phyloP scores from a whole-genome alignment of 352 stramenopile genomes.

The Phytophthora sp. region DNA sequence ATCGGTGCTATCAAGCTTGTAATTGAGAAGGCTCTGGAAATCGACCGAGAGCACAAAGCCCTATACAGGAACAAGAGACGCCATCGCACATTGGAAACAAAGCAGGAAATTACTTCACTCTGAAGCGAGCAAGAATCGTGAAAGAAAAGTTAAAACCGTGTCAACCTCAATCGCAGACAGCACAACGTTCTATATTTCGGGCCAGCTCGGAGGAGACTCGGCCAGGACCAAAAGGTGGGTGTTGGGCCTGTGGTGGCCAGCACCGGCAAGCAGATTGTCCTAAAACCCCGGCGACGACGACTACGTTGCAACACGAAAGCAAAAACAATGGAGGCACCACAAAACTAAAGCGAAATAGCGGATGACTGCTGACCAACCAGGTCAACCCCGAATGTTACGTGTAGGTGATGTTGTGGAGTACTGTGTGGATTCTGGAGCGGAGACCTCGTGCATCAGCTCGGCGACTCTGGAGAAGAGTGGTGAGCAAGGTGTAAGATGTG shows the following conservation, averaged over 20 bases:
- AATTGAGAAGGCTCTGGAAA: slow-evolving; percentile 17
- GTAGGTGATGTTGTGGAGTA: slow-evolving; percentile 14
- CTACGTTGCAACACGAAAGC: background rate
- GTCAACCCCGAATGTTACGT: slow-evolving; percentile 4
- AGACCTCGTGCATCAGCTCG: slow-evolving; percentile 20
- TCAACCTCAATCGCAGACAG: background rate
- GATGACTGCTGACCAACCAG: slow-evolving; percentile 4
- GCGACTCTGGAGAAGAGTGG: slow-evolving; percentile 14
- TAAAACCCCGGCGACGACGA: background rate
- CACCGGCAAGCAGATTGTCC: slow-evolving; percentile 14
- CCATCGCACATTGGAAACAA: too few relatives aligned
- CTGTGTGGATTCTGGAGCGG: slow-evolving; percentile 18
- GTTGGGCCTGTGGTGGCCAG: slow-evolving; percentile 25
- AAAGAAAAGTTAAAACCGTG: too few relatives aligned
- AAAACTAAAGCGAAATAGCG: slow-evolving; percentile 21
- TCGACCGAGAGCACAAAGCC: slow-evolving; percentile 6
- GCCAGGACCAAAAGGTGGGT: slow-evolving; percentile 13
- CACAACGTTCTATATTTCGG: slow-evolving; percentile 14
- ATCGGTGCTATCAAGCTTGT: slow-evolving; percentile 9
- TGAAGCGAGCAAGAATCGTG: slow-evolving; percentile 11
- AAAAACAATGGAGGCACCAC: slow-evolving; percentile 8
- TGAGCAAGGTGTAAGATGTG: slow-evolving; percentile 4
- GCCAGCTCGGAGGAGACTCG: background rate
- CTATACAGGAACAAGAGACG: slow-evolving; percentile 5
- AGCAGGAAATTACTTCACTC: too few relatives aligned